Percentiles rank a stretch among this genome's conserved stretches.
Evolutionary conservation across 2,329 filamentous ascomycete species (phyloP).

Genomic region (Colletotrichum sp.): DNA sequence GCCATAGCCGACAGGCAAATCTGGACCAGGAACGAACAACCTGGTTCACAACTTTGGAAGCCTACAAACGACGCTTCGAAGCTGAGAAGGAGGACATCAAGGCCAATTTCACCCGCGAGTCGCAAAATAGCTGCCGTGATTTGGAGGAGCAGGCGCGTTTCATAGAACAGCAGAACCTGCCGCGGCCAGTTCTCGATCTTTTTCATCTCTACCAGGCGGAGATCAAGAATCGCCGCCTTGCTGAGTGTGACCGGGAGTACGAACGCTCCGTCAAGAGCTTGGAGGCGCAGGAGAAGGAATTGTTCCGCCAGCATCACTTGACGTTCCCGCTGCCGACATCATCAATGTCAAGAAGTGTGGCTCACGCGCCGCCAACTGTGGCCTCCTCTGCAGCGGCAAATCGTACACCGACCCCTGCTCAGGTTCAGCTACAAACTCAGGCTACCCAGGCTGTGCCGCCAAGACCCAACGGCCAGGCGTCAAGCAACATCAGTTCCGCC

Average conservation of each 20-base stretch:
- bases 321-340: neutral
- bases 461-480: neutral
- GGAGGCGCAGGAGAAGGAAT: neutral
- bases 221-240: conserved; percentile 3
- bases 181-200: neutral
- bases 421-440: neutral
- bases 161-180: neutral
- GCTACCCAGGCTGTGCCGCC: neutral
- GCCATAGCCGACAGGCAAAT: neutral
- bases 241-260: neutral
- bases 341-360: neutral
- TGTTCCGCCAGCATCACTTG: conserved; percentile 5
- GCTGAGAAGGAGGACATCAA: neutral
- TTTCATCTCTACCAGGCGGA: conserved; percentile 5
- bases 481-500: neutral
- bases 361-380: neutral
- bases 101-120: neutral
- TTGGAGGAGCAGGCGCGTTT: conserved; percentile 1
- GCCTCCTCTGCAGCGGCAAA: neutral
- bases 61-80: conserved; percentile 1
- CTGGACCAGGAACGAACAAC: conserved; percentile 9
- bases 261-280: neutral
- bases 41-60: conserved; percentile 1
- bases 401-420: neutral
- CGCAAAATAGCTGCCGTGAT: conserved; percentile 1